A percentile compares a stretch with the other conserved stretches of the same genome.
phyloP scores from a whole-genome alignment of 108 stramenopile species.

The Skeletonema potamos region DNA sequence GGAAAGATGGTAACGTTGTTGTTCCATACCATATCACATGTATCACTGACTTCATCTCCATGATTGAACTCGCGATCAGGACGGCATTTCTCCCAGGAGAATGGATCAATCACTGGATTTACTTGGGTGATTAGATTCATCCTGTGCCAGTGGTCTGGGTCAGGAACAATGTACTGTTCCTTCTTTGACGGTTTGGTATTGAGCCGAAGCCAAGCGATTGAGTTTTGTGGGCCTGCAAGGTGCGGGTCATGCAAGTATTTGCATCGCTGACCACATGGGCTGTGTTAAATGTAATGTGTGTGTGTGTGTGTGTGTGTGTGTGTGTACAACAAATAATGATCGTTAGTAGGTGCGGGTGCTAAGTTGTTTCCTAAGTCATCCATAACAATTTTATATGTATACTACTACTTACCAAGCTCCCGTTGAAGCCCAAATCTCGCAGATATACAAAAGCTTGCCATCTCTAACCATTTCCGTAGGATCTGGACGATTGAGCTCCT shows the following conservation, averaged over 20 bases:
- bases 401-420: constrained; percentile 29
- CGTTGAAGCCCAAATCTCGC: constrained; percentile 29
- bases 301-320: background rate
- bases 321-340: background rate
- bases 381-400: no score
- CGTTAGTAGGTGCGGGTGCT: background rate
- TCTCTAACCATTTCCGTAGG: constrained; percentile 12
- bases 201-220: constrained; percentile 18
- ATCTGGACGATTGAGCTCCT: constrained; percentile 8
- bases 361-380: no score
- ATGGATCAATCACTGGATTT: constrained; percentile 24
- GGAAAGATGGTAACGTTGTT: background rate
- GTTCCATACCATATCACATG: constrained; percentile 1
- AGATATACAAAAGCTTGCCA: constrained; percentile 11
- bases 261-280: constrained; percentile 33
- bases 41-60: background rate
- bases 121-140: constrained; percentile 19
- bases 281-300: background rate
- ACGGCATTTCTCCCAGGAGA: constrained; percentile 29
- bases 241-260: constrained; percentile 36
- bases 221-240: constrained; percentile 1
- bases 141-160: constrained; percentile 16
- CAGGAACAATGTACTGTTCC: constrained; percentile 15
- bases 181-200: constrained; percentile 34
- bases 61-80: constrained; percentile 2